These are phyloP conservation scores for Pleurotus djamor DNA, from an alignment of 768 basidiomycete species.

Conservation along the genomic window DNA sequence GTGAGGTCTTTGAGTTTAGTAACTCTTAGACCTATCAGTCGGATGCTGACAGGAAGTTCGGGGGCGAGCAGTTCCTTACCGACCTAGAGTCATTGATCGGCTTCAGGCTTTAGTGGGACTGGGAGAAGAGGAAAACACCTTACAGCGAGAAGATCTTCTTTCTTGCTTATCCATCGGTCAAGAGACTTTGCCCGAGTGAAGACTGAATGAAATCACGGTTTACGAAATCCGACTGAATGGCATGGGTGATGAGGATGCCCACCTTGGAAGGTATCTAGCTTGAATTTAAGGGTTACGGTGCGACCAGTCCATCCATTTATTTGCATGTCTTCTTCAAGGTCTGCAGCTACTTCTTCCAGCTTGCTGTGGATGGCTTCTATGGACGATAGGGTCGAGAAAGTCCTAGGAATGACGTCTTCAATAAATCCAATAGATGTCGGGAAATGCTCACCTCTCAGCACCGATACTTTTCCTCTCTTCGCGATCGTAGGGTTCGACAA, in stretches of 20 bases:
- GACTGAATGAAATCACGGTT: conserved; percentile 32
- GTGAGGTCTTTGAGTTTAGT: conserved; percentile 87
- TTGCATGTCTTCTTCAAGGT: conserved; percentile 80
- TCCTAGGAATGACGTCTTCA: conserved; percentile 39
- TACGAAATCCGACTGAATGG: background rate
- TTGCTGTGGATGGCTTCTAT: conserved; percentile 68
- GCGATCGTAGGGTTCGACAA: conserved; percentile 70
- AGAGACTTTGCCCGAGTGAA: conserved; percentile 85
- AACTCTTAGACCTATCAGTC: conserved; percentile 85
- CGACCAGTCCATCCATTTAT: conserved; percentile 81
- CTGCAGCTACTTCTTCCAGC: conserved; percentile 77
- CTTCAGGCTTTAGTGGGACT: background rate
- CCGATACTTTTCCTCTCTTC: conserved; percentile 93
- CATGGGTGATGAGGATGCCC: background rate
- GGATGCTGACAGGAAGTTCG: conserved; percentile 76
- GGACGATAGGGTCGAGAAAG: conserved; percentile 69
- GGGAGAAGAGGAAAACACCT: conserved; percentile 18
- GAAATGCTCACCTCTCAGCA: conserved; percentile 64
- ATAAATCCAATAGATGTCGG: background rate
- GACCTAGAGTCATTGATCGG: conserved; percentile 36
- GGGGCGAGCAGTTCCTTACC: conserved; percentile 81
- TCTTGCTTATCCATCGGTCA: conserved; percentile 72
- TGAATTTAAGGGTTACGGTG: conserved; percentile 91
- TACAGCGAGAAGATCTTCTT: conserved; percentile 77
- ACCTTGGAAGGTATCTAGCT: conserved; percentile 89